phyloP scores from a whole-genome alignment of 2,329 filamentous ascomycete genomes.

The Fusarium nodosum region DNA sequence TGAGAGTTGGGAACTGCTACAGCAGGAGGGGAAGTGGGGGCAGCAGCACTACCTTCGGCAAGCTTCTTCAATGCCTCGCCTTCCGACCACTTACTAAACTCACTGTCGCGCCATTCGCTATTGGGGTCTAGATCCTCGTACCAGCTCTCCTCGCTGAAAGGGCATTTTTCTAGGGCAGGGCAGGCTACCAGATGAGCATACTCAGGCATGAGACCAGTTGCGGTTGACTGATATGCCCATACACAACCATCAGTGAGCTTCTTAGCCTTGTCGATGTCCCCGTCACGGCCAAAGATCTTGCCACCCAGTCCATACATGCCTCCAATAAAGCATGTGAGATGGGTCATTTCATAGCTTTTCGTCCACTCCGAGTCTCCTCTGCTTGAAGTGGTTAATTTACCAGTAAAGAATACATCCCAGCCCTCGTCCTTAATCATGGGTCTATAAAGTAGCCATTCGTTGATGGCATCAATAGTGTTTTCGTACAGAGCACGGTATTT shows the following conservation, averaged over 20 bases:
- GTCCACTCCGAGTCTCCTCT: constrained; percentile 56
- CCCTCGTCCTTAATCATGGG: constrained; percentile 77
- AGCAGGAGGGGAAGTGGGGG: constrained; percentile 31
- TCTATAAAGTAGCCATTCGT: constrained; percentile 80
- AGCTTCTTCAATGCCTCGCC: constrained; percentile 55
- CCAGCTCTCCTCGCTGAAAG: constrained; percentile 66
- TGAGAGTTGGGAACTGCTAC: constrained; percentile 6
- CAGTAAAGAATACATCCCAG: constrained; percentile 80
- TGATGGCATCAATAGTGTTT: constrained; percentile 74
- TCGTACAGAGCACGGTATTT: constrained; percentile 83
- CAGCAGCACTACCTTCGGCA: constrained; percentile 39
- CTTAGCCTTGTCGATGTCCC: constrained; percentile 73
- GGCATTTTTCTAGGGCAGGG: constrained; percentile 60
- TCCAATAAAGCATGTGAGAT: constrained; percentile 77
- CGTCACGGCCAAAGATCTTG: constrained; percentile 70
- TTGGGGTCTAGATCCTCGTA: constrained; percentile 63
- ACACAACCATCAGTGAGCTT: constrained; percentile 77
- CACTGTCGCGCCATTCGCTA: constrained; percentile 57
- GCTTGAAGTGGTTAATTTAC: constrained; percentile 67
- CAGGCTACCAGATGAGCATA: constrained; percentile 62
- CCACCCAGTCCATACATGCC: constrained; percentile 78
- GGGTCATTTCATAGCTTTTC: constrained; percentile 71
- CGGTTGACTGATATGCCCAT: constrained; percentile 74
- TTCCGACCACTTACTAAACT: constrained; percentile 62
- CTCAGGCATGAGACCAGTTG: constrained; percentile 76